Conservation (phyloP, 352 stramenopile species). For the Achlya hypogyna region DNA sequence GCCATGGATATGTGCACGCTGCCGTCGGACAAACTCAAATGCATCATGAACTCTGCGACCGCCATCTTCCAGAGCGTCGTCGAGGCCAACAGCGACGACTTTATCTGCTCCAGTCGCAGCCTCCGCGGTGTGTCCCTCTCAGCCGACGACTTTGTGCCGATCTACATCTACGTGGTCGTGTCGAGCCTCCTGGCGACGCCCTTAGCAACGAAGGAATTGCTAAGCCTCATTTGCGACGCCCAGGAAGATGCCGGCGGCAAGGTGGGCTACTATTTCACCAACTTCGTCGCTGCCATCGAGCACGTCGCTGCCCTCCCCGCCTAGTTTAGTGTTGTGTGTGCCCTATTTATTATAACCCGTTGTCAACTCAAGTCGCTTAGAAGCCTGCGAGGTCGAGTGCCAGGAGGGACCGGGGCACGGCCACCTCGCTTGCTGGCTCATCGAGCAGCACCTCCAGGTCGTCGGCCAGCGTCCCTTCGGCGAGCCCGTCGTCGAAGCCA, state of each 20-base stretch:
- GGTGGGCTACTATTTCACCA: constrained; percentile 66
- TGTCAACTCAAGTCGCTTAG: not conserved
- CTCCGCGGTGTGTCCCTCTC: constrained; percentile 35
- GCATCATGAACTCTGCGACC: constrained; percentile 43
- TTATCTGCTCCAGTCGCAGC: constrained; percentile 25
- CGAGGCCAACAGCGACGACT: constrained; percentile 4
- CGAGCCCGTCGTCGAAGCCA: constrained; percentile 1
- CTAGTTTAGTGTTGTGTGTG: constrained; percentile 3
- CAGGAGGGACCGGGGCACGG: constrained; percentile 3
- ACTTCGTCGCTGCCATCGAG: constrained; percentile 54
- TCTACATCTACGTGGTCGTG: constrained; percentile 48
- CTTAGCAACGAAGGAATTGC: constrained; percentile 43
- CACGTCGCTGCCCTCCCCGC: constrained; percentile 32
- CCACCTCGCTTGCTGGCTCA: not conserved
- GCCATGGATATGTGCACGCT: constrained; percentile 47
- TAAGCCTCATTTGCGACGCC: constrained; percentile 44
- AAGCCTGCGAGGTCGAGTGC: constrained; percentile 14
- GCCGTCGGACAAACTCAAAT: constrained; percentile 63
- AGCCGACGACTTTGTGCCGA: constrained; percentile 57
- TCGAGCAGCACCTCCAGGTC: constrained; percentile 4
- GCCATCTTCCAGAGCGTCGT: constrained; percentile 37
- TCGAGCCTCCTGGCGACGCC: constrained; percentile 39
- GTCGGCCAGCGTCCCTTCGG: not conserved
- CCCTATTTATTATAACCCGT: not conserved
- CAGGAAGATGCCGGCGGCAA: constrained; percentile 46